These are phyloP conservation scores for Ganoderma leucocontextum DNA, from an alignment of 1,284 basidiomycete genomes.

Conservation along the genomic window DNA sequence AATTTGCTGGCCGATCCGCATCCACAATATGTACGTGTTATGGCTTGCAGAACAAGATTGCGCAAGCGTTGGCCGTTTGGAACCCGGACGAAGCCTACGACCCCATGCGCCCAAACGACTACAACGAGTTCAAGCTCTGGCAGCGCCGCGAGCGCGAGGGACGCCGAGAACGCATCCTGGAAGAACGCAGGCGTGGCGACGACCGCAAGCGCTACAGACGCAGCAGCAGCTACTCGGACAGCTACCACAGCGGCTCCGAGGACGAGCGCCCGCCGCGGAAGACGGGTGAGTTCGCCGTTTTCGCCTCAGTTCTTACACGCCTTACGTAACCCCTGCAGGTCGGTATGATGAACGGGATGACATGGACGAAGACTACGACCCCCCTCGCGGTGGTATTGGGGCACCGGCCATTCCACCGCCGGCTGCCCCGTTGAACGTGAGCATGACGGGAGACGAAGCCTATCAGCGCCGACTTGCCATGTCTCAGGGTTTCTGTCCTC, in stretches of 20 bases:
- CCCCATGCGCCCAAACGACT: slow-evolving; percentile 84
- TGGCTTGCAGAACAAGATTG: slow-evolving; percentile 63
- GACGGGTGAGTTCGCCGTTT: slow-evolving; percentile 57
- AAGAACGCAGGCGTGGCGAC: slow-evolving; percentile 62
- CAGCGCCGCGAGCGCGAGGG: slow-evolving; percentile 79
- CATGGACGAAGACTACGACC: slow-evolving; percentile 57
- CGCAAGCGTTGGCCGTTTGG: slow-evolving; percentile 63
- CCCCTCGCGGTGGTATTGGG: slow-evolving; percentile 42
- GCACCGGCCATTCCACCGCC: slow-evolving; percentile 38
- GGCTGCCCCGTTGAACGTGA: slow-evolving; percentile 39
- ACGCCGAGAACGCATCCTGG: slow-evolving; percentile 62
- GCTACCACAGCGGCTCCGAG: slow-evolving; percentile 67
- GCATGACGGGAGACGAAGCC: slow-evolving; percentile 65
- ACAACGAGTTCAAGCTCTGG: slow-evolving; percentile 84
- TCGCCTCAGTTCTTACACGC: slow-evolving; percentile 2
- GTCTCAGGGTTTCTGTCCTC: slow-evolving; percentile 44
- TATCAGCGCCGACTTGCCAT: slow-evolving; percentile 64
- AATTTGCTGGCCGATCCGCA: neutral
- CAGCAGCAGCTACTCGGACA: slow-evolving; percentile 72
- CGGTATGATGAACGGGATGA: slow-evolving; percentile 65
- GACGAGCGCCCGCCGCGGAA: slow-evolving; percentile 77
- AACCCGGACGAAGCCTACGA: slow-evolving; percentile 84
- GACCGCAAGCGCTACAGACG: slow-evolving; percentile 66
- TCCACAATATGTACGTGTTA: neutral
- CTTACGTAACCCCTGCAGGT: slow-evolving; percentile 47